phyloP scores from a whole-genome alignment of 345 rosid species.

The Corymbia maculata region DNA sequence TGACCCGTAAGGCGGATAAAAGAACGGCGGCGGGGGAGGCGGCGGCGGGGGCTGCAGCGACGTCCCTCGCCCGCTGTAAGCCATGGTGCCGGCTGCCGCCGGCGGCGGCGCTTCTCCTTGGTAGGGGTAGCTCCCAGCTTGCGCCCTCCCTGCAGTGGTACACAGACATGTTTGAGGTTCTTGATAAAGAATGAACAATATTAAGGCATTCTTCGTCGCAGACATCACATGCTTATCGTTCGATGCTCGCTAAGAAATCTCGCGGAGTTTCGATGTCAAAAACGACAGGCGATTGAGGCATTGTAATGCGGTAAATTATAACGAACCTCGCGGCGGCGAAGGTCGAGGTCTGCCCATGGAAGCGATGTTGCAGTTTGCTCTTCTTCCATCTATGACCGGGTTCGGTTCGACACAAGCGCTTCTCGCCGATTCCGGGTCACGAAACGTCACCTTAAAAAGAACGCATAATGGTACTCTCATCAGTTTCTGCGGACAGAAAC shows the following conservation, averaged over 20 bases:
- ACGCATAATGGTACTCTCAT: neutral
- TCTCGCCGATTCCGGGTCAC: conserved; percentile 81
- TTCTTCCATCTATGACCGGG: conserved; percentile 82
- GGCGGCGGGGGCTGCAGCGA: conserved; percentile 13
- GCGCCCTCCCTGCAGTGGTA: conserved; percentile 43
- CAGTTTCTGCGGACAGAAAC: neutral
- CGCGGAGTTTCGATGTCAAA: neutral
- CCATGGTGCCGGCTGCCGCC: conserved; percentile 27
- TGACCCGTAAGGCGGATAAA: conserved; percentile 55
- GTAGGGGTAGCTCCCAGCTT: conserved; percentile 45
- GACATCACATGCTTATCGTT: neutral
- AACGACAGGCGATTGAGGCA: neutral
- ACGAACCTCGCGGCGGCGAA: conserved; percentile 71
- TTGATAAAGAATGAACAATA: neutral
- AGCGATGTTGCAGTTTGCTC: conserved; percentile 91
- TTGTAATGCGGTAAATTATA: neutral
- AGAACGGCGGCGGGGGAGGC: conserved; percentile 26
- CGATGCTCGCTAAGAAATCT: neutral
- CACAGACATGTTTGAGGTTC: neutral
- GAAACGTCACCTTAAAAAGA: conserved; percentile 61
- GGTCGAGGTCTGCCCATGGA: conserved; percentile 79
- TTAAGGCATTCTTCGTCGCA: neutral
- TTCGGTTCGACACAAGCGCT: conserved; percentile 75
- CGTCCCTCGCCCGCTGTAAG: conserved; percentile 33
- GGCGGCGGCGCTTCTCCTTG: conserved; percentile 18